Conservation (phyloP, 2,329 filamentous ascomycete genomes). For the Penicillium sp. region DNA sequence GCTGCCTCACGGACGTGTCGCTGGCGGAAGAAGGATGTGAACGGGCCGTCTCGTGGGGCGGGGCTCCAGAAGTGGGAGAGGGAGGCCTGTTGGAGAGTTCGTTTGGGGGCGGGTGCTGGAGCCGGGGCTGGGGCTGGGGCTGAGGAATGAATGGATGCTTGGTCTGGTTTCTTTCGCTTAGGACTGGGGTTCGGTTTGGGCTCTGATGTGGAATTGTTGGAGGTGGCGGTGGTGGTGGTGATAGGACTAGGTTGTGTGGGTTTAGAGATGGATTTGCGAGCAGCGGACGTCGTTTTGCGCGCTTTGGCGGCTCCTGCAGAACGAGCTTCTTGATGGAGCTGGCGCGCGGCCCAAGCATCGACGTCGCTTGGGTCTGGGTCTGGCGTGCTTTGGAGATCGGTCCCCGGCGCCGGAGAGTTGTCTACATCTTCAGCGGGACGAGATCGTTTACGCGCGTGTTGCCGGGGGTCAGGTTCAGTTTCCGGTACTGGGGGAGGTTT, state of each 20-base stretch:
- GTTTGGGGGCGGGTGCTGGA: background rate
- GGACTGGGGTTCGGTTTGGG: conserved; percentile 24
- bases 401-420: conserved; percentile 41
- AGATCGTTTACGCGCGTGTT: conserved; percentile 16
- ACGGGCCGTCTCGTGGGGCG: conserved; percentile 55
- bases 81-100: conserved; percentile 13
- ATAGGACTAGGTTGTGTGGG: conserved; percentile 4
- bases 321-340: conserved; percentile 70
- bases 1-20: conserved; percentile 76
- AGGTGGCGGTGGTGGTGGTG: background rate
- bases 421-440: conserved; percentile 47
- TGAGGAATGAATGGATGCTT: conserved; percentile 9
- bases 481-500: conserved; percentile 37
- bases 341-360: conserved; percentile 69
- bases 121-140: background rate
- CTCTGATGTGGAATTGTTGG: conserved; percentile 1
- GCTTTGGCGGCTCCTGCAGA: conserved; percentile 51
- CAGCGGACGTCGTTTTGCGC: conserved; percentile 23
- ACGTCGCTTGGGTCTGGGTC: conserved; percentile 65
- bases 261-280: conserved; percentile 15
- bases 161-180: conserved; percentile 24
- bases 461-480: conserved; percentile 7
- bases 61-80: conserved; percentile 23
- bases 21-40: conserved; percentile 85
- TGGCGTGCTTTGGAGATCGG: conserved; percentile 30